Evolutionary conservation across 257 asterid genomes (phyloP), one percentile per base, ranked within the genome.

Genomic region (Solanum arcanum): DNA sequence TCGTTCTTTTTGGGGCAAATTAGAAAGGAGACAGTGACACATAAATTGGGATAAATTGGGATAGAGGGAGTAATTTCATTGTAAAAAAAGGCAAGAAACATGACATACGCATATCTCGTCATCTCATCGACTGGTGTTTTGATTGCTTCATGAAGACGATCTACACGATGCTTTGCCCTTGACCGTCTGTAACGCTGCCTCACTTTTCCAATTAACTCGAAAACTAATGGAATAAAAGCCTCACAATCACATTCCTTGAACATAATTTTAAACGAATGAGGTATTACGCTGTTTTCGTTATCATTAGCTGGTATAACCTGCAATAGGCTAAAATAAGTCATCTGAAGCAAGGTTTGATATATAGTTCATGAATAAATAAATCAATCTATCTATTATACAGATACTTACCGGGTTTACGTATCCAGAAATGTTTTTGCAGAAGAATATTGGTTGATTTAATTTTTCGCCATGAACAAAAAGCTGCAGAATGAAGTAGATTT

Each of bases 191-290:
- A 93, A 60, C 91, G 91, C 78, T 90, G 96, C 80, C 99, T 91
- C 76, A 96, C 97, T 18, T 98, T 94, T 33, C 90, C 89, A 73
- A 97, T 92, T 73, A 97, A 88, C 92, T 95, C 94, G 91, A 96
- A 94, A 91, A 97, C 92, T 44, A 95, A 88, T 9, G 99, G 96
- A 87, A 95, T 74, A 82, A 95, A 97, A 44, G 98, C 92, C 85
- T 98, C 99, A 93, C 98, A 95, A 35, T 98, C 99, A 5, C 99
- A 98, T 90, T 97, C 99, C 89, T 97, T 97, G 93, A 97, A 97
- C 91, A 96, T 91, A 87, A 97, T 96, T 93, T 95, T 97, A 94
- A 95, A 94, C 16, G 98, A 92, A 56, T 95, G 99, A 75, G 98
- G 93, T 37, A 96, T 91, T 64, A 96, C 92, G 85, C 92, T 89